A percentile compares a stretch with the other conserved stretches of the same genome.
phyloP scores from a whole-genome alignment of 345 rosid genomes.

The Adansonia digitata region DNA sequence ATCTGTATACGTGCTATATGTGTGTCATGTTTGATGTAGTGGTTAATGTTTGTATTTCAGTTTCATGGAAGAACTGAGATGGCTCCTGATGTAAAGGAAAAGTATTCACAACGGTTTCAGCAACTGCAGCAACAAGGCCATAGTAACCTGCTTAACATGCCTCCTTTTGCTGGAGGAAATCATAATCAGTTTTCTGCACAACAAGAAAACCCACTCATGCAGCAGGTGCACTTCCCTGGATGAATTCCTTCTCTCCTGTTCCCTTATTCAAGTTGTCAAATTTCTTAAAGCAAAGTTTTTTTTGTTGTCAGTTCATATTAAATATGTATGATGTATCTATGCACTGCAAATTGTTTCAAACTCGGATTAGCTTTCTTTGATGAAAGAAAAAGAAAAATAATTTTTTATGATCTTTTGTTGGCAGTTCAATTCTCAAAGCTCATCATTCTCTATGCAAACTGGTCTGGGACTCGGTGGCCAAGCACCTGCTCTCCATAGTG shows the following conservation, averaged over 20 bases:
- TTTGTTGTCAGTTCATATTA: neutral
- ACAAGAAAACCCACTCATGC: slow-evolving; percentile 76
- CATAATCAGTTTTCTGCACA: slow-evolving; percentile 88
- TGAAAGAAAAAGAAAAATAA: neutral
- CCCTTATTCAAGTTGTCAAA: neutral
- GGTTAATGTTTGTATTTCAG: slow-evolving; percentile 14
- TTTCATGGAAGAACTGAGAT: slow-evolving; percentile 85
- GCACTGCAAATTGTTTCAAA: neutral
- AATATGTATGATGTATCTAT: neutral
- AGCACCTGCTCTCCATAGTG: slow-evolving; percentile 51
- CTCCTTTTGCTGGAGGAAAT: slow-evolving; percentile 62
- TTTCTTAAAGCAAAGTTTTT: neutral
- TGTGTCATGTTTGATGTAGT: neutral
- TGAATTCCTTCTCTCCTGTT: slow-evolving; percentile 14
- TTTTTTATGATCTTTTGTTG: neutral
- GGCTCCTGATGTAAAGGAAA: slow-evolving; percentile 89
- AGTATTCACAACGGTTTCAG: slow-evolving; percentile 72
- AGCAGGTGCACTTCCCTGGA: slow-evolving; percentile 46
- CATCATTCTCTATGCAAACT: slow-evolving; percentile 63
- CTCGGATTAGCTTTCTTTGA: neutral
- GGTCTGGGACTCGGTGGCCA: slow-evolving; percentile 73
- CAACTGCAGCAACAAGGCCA: slow-evolving; percentile 90
- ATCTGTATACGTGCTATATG: neutral
- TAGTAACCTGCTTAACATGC: slow-evolving; percentile 59
- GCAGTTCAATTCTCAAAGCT: slow-evolving; percentile 63